Evolutionary conservation across 2,329 filamentous ascomycete species (phyloP).

Genomic region (Colletotrichum endophyticum): DNA sequence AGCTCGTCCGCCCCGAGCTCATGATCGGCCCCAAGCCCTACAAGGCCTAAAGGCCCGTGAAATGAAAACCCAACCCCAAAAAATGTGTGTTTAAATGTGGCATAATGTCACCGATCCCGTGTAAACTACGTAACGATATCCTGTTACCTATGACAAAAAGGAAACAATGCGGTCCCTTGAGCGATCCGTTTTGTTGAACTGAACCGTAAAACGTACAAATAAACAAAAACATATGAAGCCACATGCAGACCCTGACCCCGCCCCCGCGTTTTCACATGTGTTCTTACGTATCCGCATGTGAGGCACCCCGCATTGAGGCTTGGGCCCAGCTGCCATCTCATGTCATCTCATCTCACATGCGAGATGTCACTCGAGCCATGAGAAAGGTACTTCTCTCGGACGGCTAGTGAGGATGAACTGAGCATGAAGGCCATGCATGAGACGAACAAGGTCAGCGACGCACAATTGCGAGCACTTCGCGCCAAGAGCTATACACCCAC

Average conservation of each 20-base stretch:
- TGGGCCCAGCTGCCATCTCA: background rate
- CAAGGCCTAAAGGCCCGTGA: constrained; percentile 44
- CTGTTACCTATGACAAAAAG: constrained; percentile 12
- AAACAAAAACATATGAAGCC: background rate
- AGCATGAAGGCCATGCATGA: background rate
- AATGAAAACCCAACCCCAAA: background rate
- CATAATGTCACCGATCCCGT: background rate
- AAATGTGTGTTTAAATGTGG: background rate
- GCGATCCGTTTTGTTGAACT: constrained; percentile 2
- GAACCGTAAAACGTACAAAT: background rate
- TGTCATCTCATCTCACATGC: background rate
- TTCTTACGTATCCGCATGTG: background rate
- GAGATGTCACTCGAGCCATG: background rate
- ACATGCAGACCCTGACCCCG: background rate
- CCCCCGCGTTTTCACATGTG: constrained; percentile 2
- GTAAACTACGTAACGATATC: constrained; percentile 20
- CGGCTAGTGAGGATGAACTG: background rate
- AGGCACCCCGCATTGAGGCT: background rate
- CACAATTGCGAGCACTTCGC: background rate
- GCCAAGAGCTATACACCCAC: background rate
- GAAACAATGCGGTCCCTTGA: constrained; percentile 10
- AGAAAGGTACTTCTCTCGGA: background rate
- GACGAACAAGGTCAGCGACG: fast-evolving
- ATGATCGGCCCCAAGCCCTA: constrained; percentile 85
- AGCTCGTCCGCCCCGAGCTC: constrained; percentile 87